phyloP scores from a whole-genome alignment of 495 filamentous ascomycete species.

The Xylaria acuta region DNA sequence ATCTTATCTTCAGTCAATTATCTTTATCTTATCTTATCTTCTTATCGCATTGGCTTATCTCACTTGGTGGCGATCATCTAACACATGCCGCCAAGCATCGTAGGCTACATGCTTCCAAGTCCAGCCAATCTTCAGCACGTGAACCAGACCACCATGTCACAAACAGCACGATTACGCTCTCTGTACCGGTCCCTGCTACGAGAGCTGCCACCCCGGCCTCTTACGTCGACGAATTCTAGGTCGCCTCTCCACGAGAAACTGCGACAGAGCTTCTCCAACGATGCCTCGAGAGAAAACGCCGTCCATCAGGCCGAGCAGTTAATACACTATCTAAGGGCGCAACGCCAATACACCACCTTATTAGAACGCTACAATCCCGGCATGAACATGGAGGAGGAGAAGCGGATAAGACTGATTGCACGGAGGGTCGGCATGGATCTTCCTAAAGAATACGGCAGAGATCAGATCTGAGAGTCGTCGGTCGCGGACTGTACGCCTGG shows the following conservation, averaged over 20 bases:
- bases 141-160: conserved; percentile 38
- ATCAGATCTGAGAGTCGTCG: conserved; percentile 14
- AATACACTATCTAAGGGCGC: conserved; percentile 78
- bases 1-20: too few species aligned
- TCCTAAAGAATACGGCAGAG: conserved; percentile 59
- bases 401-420: conserved; percentile 81
- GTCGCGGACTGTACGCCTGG: background rate
- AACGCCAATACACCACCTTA: conserved; percentile 78
- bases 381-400: conserved; percentile 83
- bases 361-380: conserved; percentile 94
- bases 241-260: conserved; percentile 67
- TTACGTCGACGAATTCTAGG: conserved; percentile 55
- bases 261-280: conserved; percentile 57
- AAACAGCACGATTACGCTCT: conserved; percentile 64
- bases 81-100: background rate
- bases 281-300: conserved; percentile 35
- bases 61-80: background rate
- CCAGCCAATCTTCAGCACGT: background rate
- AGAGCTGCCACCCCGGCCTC: conserved; percentile 77
- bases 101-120: background rate
- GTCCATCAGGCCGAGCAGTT: conserved; percentile 75
- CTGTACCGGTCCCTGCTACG: conserved; percentile 90
- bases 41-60: background rate
- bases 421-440: conserved; percentile 88
- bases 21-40: conserved; percentile 21